A percentile compares a stretch with the other conserved stretches of the same genome.
These are phyloP conservation scores for Zygoascus ofunaensis DNA, from an alignment of 805 yeast species.

Conservation along the genomic window DNA sequence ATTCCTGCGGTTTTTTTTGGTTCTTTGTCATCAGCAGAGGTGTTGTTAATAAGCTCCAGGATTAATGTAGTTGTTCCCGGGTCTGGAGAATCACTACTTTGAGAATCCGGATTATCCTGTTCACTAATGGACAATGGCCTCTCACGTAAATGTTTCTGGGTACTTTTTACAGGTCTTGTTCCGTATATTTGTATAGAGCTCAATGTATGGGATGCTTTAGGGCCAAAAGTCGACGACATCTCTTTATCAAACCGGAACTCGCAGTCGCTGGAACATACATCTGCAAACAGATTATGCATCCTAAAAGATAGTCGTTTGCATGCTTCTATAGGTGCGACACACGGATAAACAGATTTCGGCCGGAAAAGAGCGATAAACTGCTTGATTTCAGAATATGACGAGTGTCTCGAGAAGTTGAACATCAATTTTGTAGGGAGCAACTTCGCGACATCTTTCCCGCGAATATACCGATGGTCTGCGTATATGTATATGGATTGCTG, in stretches of 20 bases:
- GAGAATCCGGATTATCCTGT: background rate
- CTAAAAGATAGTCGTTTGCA: constrained; percentile 7
- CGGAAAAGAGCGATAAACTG: constrained; percentile 16
- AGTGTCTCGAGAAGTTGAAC: constrained; percentile 26
- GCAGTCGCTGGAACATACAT: constrained; percentile 6
- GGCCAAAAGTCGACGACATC: background rate
- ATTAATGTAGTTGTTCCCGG: background rate
- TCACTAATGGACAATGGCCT: background rate
- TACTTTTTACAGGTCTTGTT: background rate
- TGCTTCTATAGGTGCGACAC: constrained; percentile 6
- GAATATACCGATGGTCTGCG: constrained; percentile 14
- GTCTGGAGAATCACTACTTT: too few species aligned
- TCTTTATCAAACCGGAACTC: constrained; percentile 12
- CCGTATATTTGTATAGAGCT: background rate
- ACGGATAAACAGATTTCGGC: constrained; percentile 16
- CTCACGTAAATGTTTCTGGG: background rate
- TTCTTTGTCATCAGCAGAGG: background rate
- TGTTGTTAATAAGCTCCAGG: background rate
- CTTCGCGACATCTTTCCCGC: constrained; percentile 7
- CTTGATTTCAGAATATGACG: constrained; percentile 23
- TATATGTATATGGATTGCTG: constrained; percentile 3
- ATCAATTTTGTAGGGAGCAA: constrained; percentile 20
- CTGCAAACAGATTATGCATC: constrained; percentile 14
- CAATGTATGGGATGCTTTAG: background rate
- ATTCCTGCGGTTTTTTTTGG: background rate